Conservation (phyloP, 139 green algal species). For the Micromonas commoda region DNA sequence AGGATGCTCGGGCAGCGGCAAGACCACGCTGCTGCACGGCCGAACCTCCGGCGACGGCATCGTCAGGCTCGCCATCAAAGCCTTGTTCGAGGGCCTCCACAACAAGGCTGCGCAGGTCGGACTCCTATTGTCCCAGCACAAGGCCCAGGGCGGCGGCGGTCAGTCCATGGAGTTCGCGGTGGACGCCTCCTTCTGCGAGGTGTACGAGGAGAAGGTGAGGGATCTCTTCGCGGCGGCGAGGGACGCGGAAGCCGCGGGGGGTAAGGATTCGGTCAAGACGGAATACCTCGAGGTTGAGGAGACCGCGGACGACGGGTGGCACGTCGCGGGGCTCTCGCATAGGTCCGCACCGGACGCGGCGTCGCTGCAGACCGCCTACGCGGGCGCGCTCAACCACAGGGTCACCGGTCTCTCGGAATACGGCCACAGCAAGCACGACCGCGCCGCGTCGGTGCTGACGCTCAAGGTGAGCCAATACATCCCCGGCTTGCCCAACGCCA, state of each 20-base stretch:
- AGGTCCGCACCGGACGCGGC: constrained; percentile 31
- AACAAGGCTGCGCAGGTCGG: constrained; percentile 48
- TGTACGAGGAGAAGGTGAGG: constrained; percentile 50
- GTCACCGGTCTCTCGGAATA: constrained; percentile 44
- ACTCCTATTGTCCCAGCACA: constrained; percentile 36
- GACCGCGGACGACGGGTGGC: constrained; percentile 34
- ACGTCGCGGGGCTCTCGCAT: constrained; percentile 38
- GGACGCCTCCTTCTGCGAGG: constrained; percentile 50
- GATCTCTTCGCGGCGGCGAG: constrained; percentile 37
- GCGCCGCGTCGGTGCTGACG: constrained; percentile 46
- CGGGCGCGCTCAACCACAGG: constrained; percentile 21
- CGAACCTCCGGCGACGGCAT: neutral
- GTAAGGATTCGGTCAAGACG: no score
- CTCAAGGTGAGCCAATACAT: constrained; percentile 53
- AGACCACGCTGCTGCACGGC: neutral
- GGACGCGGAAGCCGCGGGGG: no score
- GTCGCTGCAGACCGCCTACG: constrained; percentile 44
- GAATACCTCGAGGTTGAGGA: constrained; percentile 31
- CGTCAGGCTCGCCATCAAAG: constrained; percentile 17
- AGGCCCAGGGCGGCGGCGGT: constrained; percentile 43
- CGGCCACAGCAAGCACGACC: constrained; percentile 49
- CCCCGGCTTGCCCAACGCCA: constrained; percentile 24
- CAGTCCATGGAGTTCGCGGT: constrained; percentile 56
- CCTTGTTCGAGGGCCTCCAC: constrained; percentile 53
- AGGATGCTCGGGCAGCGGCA: neutral